Percentiles rank a stretch among this genome's conserved stretches.
phyloP scores from a whole-genome alignment of 331 rosid species.

The Quercus phellos region DNA sequence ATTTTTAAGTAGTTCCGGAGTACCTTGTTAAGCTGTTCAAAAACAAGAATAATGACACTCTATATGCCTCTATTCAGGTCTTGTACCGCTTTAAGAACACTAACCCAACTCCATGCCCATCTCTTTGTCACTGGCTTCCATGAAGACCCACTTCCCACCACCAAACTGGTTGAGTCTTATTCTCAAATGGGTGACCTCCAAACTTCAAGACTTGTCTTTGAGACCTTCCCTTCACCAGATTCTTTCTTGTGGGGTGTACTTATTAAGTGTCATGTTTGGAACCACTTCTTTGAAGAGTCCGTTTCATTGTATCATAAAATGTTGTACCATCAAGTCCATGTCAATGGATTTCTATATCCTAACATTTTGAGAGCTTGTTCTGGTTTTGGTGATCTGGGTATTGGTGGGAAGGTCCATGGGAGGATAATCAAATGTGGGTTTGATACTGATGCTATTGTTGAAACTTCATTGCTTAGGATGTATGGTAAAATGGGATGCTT shows the following conservation, averaged over 20 bases:
- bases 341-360: constrained; percentile 53
- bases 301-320: constrained; percentile 33
- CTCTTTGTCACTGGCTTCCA: constrained; percentile 62
- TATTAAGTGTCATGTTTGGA: constrained; percentile 62
- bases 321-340: constrained; percentile 16
- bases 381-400: constrained; percentile 38
- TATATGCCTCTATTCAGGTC: constrained; percentile 86
- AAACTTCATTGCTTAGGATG: constrained; percentile 61
- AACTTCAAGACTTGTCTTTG: constrained; percentile 57
- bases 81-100: constrained; percentile 44
- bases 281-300: constrained; percentile 34
- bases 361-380: constrained; percentile 67
- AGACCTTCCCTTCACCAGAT: constrained; percentile 54
- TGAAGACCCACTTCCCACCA: constrained; percentile 65
- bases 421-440: constrained; percentile 60
- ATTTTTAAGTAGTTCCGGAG: too few relatives aligned
- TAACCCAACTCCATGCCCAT: constrained; percentile 77
- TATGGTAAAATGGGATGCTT: constrained; percentile 59
- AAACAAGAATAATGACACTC: not conserved
- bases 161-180: constrained; percentile 80
- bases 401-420: constrained; percentile 62
- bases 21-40: too few relatives aligned
- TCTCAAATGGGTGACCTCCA: constrained; percentile 58
- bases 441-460: constrained; percentile 23
- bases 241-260: constrained; percentile 88